phyloP scores from a whole-genome alignment of 176 grass and related monocot species.

The Zizania latifolia region DNA sequence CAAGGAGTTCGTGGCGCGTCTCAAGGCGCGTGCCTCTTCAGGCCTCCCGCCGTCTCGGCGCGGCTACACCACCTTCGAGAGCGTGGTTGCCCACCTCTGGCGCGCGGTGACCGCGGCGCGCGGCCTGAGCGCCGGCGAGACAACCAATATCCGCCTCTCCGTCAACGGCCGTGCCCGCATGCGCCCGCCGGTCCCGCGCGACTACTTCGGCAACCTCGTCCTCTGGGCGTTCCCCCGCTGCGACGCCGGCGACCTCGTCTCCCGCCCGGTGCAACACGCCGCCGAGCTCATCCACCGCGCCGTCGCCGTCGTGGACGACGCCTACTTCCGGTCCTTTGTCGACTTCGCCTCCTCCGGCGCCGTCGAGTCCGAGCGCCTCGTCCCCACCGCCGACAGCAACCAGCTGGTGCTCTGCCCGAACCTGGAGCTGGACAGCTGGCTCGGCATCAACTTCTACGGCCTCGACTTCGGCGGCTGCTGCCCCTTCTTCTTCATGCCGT shows the following conservation, averaged over 20 bases:
- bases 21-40: slow-evolving; percentile 40
- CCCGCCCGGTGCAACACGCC: neutral
- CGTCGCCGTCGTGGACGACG: slow-evolving; percentile 2
- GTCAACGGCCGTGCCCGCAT: slow-evolving; percentile 38
- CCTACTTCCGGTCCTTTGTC: slow-evolving; percentile 27
- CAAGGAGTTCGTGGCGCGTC: slow-evolving; percentile 44
- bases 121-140: neutral
- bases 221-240: slow-evolving; percentile 33
- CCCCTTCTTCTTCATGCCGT: slow-evolving; percentile 4
- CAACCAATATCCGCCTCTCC: slow-evolving; percentile 21
- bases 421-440: slow-evolving; percentile 40
- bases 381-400: slow-evolving; percentile 1
- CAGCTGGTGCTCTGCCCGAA: slow-evolving; percentile 29
- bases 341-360: slow-evolving; percentile 22
- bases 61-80: slow-evolving; percentile 51
- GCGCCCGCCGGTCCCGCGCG: slow-evolving; percentile 12
- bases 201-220: slow-evolving; percentile 44
- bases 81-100: slow-evolving; percentile 54
- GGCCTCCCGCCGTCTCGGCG: slow-evolving; percentile 1
- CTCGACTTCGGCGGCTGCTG: slow-evolving; percentile 29
- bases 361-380: slow-evolving; percentile 33
- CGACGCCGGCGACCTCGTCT: slow-evolving; percentile 7
- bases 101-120: slow-evolving; percentile 33
- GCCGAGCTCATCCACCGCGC: slow-evolving; percentile 21
- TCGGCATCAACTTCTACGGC: slow-evolving; percentile 29